Evolutionary conservation across 2,329 filamentous ascomycete species (phyloP).

Genomic region (Aspergillus brunneoviolaceus): DNA sequence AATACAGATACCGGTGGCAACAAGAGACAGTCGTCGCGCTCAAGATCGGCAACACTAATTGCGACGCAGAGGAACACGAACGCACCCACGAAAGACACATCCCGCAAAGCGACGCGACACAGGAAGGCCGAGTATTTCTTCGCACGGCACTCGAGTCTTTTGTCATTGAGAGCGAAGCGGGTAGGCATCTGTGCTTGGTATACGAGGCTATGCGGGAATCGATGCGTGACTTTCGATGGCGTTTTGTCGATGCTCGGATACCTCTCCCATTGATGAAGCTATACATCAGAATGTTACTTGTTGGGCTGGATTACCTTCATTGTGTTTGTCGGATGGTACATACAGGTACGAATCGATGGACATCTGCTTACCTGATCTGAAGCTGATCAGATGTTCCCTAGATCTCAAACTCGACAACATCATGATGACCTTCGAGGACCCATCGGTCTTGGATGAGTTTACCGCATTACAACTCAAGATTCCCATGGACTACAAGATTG

Average conservation of each 20-base stretch:
- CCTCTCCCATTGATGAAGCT: conserved; percentile 30
- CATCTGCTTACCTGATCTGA: conserved; percentile 7
- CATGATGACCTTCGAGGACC: conserved; percentile 32
- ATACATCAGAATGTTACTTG: conserved; percentile 37
- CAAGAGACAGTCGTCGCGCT: conserved; percentile 25
- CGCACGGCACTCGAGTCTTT: conserved; percentile 25
- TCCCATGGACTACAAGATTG: conserved; percentile 15
- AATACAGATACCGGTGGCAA: conserved; percentile 12
- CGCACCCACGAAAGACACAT: conserved; percentile 31
- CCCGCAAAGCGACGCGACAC: conserved; percentile 21
- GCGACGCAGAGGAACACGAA: conserved; percentile 12
- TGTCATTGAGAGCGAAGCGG: conserved; percentile 18
- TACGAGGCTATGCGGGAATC: conserved; percentile 39
- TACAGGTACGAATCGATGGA: conserved; percentile 30
- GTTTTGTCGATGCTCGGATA: conserved; percentile 25
- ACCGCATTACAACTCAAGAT: conserved; percentile 21
- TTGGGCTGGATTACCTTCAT: conserved; percentile 44
- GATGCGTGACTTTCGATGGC: conserved; percentile 31
- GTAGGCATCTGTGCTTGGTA: conserved; percentile 35
- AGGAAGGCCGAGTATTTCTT: conserved; percentile 20
- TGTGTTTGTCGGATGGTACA: conserved; percentile 30
- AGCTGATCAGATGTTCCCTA: background rate
- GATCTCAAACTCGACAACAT: conserved; percentile 47
- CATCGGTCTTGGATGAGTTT: conserved; percentile 14
- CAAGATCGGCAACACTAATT: conserved; percentile 29